These are phyloP conservation scores for Diutina neorugosa DNA, from an alignment of 1,139 yeast genomes.

Conservation along the genomic window DNA sequence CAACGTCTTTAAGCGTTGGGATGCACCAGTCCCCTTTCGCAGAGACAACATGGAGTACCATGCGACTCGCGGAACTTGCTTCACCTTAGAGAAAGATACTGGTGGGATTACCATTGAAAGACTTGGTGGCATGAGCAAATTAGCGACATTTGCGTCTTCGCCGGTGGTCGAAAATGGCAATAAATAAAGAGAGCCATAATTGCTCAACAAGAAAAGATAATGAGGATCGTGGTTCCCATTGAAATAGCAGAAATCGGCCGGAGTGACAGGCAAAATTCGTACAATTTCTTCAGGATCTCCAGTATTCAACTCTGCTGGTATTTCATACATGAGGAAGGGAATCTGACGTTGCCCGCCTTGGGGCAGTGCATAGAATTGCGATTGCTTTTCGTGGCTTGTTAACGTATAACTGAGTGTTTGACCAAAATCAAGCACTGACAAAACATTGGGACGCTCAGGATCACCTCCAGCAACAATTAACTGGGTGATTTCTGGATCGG, in stretches of 20 bases:
- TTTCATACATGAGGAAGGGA: background rate
- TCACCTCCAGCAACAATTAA: constrained; percentile 50
- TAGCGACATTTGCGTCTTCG: background rate
- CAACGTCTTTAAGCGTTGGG: constrained; percentile 26
- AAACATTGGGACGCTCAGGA: constrained; percentile 33
- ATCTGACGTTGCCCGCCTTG: constrained; percentile 27
- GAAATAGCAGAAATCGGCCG: constrained; percentile 27
- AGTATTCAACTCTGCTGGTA: constrained; percentile 15
- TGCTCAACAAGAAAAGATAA: constrained; percentile 43
- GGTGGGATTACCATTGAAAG: constrained; percentile 70
- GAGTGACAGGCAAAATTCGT: constrained; percentile 22
- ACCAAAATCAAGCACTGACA: constrained; percentile 68
- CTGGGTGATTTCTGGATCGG: constrained; percentile 71
- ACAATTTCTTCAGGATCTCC: constrained; percentile 15
- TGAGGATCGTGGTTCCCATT: constrained; percentile 60
- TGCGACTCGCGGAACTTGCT: constrained; percentile 46
- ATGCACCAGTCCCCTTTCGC: constrained; percentile 19
- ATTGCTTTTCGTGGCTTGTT: constrained; percentile 77
- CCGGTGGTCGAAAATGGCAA: constrained; percentile 6
- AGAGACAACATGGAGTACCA: constrained; percentile 64
- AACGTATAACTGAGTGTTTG: constrained; percentile 66
- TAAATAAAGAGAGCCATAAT: constrained; percentile 36
- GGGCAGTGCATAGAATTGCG: constrained; percentile 61
- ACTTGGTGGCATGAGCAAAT: constrained; percentile 37
- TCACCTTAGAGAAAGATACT: constrained; percentile 44